Conservation (phyloP, 2,329 filamentous ascomycete species). For the Davidsoniella virescens region DNA sequence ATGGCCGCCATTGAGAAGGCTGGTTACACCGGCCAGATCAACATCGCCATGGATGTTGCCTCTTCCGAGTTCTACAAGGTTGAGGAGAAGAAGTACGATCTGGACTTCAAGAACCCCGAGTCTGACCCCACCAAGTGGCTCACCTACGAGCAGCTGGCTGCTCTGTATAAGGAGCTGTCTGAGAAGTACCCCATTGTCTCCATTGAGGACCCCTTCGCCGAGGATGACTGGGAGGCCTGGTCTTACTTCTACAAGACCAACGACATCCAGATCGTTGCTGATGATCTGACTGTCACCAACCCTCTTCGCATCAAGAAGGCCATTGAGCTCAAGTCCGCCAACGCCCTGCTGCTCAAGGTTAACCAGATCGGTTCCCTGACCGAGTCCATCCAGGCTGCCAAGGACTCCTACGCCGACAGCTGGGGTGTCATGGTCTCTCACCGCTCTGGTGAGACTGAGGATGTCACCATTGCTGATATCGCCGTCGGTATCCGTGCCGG, state of each 20-base stretch:
- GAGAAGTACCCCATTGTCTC: slow-evolving; percentile 97
- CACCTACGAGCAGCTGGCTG: slow-evolving; percentile 93
- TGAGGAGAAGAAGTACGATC: slow-evolving; percentile 97
- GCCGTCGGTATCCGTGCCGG: slow-evolving; percentile 91
- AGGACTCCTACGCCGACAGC: slow-evolving; percentile 87
- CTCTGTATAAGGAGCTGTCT: slow-evolving; percentile 71
- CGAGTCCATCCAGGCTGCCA: slow-evolving; percentile 97
- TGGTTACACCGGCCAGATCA: slow-evolving; percentile 88
- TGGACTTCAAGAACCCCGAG: slow-evolving; percentile 99
- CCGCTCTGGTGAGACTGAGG: slow-evolving; percentile 97
- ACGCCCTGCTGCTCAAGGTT: slow-evolving; percentile 95
- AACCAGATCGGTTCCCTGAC: slow-evolving; percentile 99
- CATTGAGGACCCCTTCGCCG: slow-evolving; percentile 97
- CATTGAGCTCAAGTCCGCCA: slow-evolving; percentile 97
- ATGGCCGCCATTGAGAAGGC: slow-evolving; percentile 84
- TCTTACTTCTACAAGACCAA: slow-evolving; percentile 99
- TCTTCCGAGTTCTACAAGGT: slow-evolving; percentile 99
- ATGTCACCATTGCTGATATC: slow-evolving; percentile 97
- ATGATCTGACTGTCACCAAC: slow-evolving; percentile 98
- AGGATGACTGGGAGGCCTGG: slow-evolving; percentile 99
- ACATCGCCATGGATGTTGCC: slow-evolving; percentile 98
- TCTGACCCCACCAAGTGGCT: slow-evolving; percentile 94
- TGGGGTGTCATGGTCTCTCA: slow-evolving; percentile 99
- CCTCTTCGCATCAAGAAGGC: slow-evolving; percentile 98
- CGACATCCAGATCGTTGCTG: slow-evolving; percentile 95